These are phyloP conservation scores for Solanum clarkiae DNA, from an alignment of 257 asterid species.

Conservation along the genomic window DNA sequence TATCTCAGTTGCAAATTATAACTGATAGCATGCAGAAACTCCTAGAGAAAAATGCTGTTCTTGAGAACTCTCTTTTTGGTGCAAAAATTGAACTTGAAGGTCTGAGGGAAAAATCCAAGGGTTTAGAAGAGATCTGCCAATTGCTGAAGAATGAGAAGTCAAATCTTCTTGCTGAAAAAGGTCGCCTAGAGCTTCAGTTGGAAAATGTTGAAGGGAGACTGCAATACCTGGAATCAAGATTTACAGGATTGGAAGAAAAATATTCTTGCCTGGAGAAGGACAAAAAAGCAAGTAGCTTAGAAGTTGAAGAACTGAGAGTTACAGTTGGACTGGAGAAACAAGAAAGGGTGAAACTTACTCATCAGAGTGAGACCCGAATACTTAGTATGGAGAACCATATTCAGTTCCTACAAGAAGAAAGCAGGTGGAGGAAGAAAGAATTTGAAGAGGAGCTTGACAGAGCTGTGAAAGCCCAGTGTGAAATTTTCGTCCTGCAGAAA, in stretches of 20 bases:
- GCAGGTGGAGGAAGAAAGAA: conserved; percentile 52
- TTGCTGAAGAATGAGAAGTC: conserved; percentile 67
- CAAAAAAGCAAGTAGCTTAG: conserved; percentile 46
- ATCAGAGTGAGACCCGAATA: conserved; percentile 43
- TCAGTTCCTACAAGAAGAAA: conserved; percentile 66
- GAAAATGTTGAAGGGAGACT: conserved; percentile 50
- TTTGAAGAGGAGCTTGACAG: conserved; percentile 73
- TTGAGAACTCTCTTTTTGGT: conserved; percentile 57
- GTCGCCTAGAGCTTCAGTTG: conserved; percentile 35
- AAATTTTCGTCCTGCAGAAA: conserved; percentile 71
- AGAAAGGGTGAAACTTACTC: conserved; percentile 37
- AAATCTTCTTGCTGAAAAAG: conserved; percentile 53
- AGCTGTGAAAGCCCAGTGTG: conserved; percentile 73
- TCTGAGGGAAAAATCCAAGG: conserved; percentile 83
- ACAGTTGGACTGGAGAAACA: conserved; percentile 58
- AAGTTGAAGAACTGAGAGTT: conserved; percentile 47
- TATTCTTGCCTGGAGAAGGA: conserved; percentile 62
- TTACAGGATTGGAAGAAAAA: conserved; percentile 55
- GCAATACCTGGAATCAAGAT: conserved; percentile 49
- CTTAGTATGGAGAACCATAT: conserved; percentile 57
- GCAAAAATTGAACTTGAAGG: conserved; percentile 81
- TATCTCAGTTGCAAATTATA: conserved; percentile 60
- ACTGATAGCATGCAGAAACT: conserved; percentile 70
- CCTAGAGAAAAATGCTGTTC: conserved; percentile 65
- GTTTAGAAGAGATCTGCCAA: conserved; percentile 64